Conservation (phyloP, 2,329 filamentous ascomycete genomes). For the Ophiocordyceps camponoti-saundersi region DNA sequence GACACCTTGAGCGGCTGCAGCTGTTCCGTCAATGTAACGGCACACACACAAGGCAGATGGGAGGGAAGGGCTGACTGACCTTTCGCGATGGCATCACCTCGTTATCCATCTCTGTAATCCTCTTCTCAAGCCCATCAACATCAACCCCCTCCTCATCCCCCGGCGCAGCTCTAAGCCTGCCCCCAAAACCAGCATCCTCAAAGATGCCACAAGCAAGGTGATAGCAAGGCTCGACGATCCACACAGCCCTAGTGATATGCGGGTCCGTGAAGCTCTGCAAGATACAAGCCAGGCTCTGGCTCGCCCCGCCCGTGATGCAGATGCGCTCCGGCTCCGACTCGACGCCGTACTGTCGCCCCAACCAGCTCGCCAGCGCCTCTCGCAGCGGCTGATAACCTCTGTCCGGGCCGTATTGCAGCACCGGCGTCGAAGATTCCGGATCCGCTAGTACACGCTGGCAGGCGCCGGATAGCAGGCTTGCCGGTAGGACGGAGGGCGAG, state of each 20-base stretch:
- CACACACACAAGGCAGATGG: not conserved
- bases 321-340: conserved; percentile 39
- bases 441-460: conserved; percentile 43
- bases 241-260: conserved; percentile 54
- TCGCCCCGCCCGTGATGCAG: conserved; percentile 71
- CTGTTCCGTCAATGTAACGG: not conserved
- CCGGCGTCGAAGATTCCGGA: conserved; percentile 38
- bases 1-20: conserved; percentile 33
- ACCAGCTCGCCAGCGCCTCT: conserved; percentile 51
- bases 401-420: conserved; percentile 68
- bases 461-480: conserved; percentile 41
- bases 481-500: conserved; percentile 44
- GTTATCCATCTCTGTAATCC: conserved; percentile 13
- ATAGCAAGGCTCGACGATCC: conserved; percentile 71
- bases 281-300: conserved; percentile 63
- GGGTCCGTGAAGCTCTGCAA: conserved; percentile 71
- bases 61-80: not conserved
- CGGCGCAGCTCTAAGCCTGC: conserved; percentile 48
- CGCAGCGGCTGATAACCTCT: conserved; percentile 56
- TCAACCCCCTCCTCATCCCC: conserved; percentile 69
- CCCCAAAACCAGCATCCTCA: conserved; percentile 58
- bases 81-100: conserved; percentile 1
- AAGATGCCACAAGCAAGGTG: conserved; percentile 77
- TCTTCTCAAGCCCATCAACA: conserved; percentile 28
- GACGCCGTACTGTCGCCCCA: conserved; percentile 42